A percentile compares a stretch with the other conserved stretches of the same genome.
Evolutionary conservation across 1,284 basidiomycete genomes (phyloP).

Genomic region (Quambalaria eucalypti): DNA sequence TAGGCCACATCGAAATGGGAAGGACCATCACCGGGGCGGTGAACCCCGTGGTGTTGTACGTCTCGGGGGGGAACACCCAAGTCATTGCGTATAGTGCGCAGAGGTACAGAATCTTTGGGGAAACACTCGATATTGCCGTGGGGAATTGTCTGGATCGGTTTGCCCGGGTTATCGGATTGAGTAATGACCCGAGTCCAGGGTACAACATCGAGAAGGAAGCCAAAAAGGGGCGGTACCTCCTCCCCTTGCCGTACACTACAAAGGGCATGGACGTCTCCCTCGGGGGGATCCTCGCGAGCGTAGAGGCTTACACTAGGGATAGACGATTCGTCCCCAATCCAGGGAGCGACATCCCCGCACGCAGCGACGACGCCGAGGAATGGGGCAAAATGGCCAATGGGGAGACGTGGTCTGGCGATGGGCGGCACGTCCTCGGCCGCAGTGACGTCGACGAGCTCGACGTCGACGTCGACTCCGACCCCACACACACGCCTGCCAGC

Average conservation of each 20-base stretch:
- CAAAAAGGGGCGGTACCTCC: constrained; percentile 65
- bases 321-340: constrained; percentile 19
- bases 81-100: constrained; percentile 91
- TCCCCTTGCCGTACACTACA: constrained; percentile 84
- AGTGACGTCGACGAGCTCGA: not conserved
- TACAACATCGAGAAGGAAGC: constrained; percentile 97
- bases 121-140: constrained; percentile 96
- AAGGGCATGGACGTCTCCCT: constrained; percentile 98
- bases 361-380: constrained; percentile 1
- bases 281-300: constrained; percentile 80
- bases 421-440: constrained; percentile 18
- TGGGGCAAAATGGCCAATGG: constrained; percentile 39
- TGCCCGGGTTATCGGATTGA: constrained; percentile 86
- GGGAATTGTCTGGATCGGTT: constrained; percentile 98
- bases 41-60: constrained; percentile 95
- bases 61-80: constrained; percentile 97
- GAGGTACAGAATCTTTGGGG: constrained; percentile 97
- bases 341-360: not conserved
- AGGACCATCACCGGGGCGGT: constrained; percentile 85
- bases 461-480: constrained; percentile 13
- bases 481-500: not conserved
- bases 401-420: constrained; percentile 27
- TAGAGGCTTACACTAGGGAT: constrained; percentile 66
- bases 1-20: constrained; percentile 98
- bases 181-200: constrained; percentile 94